phyloP scores from a whole-genome alignment of 2,329 filamentous ascomycete genomes.

The Fusarium subtropicale region DNA sequence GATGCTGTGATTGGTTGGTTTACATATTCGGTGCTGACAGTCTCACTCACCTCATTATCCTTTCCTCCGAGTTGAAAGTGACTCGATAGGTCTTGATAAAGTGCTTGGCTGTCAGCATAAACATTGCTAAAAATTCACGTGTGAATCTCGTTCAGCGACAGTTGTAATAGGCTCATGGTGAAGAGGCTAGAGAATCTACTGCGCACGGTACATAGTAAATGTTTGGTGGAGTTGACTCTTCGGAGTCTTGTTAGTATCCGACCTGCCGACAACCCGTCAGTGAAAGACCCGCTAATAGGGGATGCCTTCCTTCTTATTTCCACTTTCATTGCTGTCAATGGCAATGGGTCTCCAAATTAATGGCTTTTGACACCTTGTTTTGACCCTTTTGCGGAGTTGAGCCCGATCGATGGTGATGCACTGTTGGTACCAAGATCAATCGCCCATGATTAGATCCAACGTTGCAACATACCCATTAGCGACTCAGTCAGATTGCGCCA shows the following conservation, averaged over 20 bases:
- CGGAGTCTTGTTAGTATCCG: constrained; percentile 51
- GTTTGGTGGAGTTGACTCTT: constrained; percentile 19
- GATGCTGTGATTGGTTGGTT: constrained; percentile 10
- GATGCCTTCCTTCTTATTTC: background rate
- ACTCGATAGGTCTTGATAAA: constrained; percentile 6
- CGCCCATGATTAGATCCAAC: background rate
- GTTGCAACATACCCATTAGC: background rate
- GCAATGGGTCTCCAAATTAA: background rate
- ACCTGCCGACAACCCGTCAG: too few species aligned
- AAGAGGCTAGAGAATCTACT: background rate
- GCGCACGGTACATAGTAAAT: background rate
- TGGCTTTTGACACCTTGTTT: background rate
- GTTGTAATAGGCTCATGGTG: background rate
- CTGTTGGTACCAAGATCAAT: background rate
- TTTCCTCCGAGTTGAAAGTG: background rate
- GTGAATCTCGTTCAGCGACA: background rate
- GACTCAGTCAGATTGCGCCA: background rate
- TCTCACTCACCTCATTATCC: constrained; percentile 3
- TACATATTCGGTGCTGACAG: background rate
- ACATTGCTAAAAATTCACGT: background rate
- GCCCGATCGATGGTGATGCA: background rate
- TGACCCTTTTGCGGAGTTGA: constrained; percentile 13
- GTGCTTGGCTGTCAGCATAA: constrained; percentile 24
- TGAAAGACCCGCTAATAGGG: constrained; percentile 11
- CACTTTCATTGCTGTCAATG: background rate